Evolutionary conservation across 352 stramenopile species (phyloP).

Genomic region (Pythium dissotocum): DNA sequence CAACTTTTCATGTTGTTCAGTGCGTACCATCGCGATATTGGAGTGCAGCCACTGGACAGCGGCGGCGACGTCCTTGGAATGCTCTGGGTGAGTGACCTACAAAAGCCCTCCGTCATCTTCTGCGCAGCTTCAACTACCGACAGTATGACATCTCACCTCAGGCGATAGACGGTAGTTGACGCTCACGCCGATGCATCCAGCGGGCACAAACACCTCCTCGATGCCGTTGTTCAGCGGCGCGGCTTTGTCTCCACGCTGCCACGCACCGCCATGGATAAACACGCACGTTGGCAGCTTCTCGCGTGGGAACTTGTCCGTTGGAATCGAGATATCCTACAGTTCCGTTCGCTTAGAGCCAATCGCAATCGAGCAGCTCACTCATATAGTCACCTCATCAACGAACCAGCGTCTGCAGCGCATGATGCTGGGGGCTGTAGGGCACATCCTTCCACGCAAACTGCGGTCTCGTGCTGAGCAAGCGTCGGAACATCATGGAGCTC

Average conservation of each 20-base stretch:
- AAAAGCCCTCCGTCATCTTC: neutral
- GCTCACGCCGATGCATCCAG: conserved; percentile 58
- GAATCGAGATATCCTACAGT: conserved; percentile 62
- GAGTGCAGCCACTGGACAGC: conserved; percentile 63
- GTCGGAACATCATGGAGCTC: conserved; percentile 23
- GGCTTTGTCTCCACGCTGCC: conserved; percentile 83
- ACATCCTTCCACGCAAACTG: conserved; percentile 72
- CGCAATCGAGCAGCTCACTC: neutral
- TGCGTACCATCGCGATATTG: conserved; percentile 65
- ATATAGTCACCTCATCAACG: neutral
- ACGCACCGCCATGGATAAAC: conserved; percentile 84
- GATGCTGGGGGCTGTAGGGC: conserved; percentile 43
- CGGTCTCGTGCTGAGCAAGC: conserved; percentile 29
- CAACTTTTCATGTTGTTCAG: neutral
- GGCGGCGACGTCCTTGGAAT: conserved; percentile 61
- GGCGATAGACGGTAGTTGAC: conserved; percentile 85
- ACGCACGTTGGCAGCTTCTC: conserved; percentile 63
- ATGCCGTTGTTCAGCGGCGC: conserved; percentile 64
- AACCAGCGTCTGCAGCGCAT: conserved; percentile 56
- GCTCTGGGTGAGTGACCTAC: conserved; percentile 58
- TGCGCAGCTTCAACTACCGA: neutral
- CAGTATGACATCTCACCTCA: conserved; percentile 36
- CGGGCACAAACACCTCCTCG: conserved; percentile 53
- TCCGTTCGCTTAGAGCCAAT: neutral
- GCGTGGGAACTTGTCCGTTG: conserved; percentile 28